phyloP scores from a whole-genome alignment of 75 land plant species.

The Pseudotsuga menziesii region DNA sequence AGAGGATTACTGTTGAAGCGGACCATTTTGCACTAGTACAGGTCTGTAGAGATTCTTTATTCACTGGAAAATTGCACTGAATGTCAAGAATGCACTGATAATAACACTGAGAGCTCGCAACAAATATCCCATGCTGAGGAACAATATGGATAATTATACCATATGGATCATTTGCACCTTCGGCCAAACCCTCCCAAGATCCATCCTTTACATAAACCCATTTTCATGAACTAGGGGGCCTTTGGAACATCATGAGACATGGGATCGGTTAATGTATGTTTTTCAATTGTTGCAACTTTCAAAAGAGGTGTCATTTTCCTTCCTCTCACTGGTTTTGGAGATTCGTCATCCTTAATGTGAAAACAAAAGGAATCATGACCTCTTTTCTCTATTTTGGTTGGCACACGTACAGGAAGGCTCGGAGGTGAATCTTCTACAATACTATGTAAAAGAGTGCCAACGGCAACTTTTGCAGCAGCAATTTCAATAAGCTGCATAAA shows the following conservation, averaged over 20 bases:
- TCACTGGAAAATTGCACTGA: no score
- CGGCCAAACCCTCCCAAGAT: no score
- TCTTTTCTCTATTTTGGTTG: slow-evolving; percentile 33
- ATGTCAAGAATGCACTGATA: no score
- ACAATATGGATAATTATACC: no score
- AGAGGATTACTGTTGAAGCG: no score
- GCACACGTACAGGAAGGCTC: slow-evolving; percentile 33
- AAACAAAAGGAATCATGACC: slow-evolving; percentile 25
- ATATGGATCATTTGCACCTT: no score
- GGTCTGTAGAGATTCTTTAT: no score
- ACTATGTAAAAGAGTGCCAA: slow-evolving; percentile 39
- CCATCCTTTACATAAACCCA: slow-evolving; percentile 27
- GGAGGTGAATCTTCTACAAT: slow-evolving; percentile 29
- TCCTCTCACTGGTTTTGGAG: slow-evolving; percentile 6
- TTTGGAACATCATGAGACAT: slow-evolving; percentile 32
- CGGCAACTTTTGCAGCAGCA: slow-evolving; percentile 28
- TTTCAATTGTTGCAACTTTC: slow-evolving; percentile 29
- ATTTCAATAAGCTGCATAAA: slow-evolving; percentile 2
- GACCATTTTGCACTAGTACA: no score
- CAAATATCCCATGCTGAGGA: no score
- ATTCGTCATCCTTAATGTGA: slow-evolving; percentile 37
- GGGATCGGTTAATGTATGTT: slow-evolving; percentile 28
- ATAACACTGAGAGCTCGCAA: no score
- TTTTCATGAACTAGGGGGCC: slow-evolving; percentile 24
- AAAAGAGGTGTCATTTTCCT: slow-evolving; percentile 8